These are phyloP conservation scores for Saccharomycopsis babjevae DNA, from an alignment of 805 yeast genomes.

Conservation along the genomic window DNA sequence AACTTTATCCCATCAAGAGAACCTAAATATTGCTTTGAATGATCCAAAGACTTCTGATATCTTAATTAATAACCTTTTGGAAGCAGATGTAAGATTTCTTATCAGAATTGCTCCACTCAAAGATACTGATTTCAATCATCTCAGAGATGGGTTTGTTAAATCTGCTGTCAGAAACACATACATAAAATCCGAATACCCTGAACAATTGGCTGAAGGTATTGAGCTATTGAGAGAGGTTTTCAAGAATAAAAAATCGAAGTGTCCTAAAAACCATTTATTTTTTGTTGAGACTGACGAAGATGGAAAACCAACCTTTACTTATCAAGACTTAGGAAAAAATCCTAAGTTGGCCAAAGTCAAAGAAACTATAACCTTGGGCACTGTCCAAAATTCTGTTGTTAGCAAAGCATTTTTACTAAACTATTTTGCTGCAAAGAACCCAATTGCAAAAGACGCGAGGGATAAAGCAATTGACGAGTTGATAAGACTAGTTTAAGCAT, in stretches of 20 bases:
- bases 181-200: conserved; percentile 9
- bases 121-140: conserved; percentile 83
- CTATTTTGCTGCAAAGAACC: conserved; percentile 52
- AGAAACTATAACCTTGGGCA: conserved; percentile 33
- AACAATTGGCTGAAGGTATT: conserved; percentile 10
- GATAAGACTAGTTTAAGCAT: conserved; percentile 4
- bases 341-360: conserved; percentile 17
- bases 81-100: conserved; percentile 48
- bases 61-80: conserved; percentile 47
- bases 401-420: conserved; percentile 48
- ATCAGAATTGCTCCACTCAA: conserved; percentile 79
- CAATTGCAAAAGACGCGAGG: conserved; percentile 46
- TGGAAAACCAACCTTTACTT: conserved; percentile 22
- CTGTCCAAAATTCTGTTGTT: conserved; percentile 41
- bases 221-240: conserved; percentile 16
- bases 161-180: conserved; percentile 29
- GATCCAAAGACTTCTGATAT: conserved; percentile 44
- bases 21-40: conserved; percentile 34
- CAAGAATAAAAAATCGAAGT: conserved; percentile 20
- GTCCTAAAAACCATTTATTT: conserved; percentile 41
- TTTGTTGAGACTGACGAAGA: conserved; percentile 30
- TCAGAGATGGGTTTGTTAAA: conserved; percentile 81
- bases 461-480: conserved; percentile 31
- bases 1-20: conserved; percentile 27
- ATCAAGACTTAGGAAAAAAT: conserved; percentile 20